Conservation (phyloP, 768 basidiomycete genomes). For the Exsudoporus frostii region DNA sequence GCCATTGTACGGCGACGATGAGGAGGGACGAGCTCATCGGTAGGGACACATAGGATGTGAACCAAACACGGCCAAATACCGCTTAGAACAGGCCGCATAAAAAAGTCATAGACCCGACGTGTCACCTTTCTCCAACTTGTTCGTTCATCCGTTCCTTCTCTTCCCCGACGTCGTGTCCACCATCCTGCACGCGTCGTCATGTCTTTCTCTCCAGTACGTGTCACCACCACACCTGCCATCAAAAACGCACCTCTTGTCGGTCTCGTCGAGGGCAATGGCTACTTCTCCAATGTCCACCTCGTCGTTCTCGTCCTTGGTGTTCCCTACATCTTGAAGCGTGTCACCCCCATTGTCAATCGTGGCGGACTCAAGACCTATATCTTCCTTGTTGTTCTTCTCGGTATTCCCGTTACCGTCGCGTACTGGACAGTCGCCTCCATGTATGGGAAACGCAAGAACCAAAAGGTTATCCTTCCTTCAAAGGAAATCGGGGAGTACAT, state of each 20-base stretch:
- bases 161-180: conserved; percentile 5
- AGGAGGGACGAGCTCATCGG: neutral
- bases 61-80: conserved; percentile 21
- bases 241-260: conserved; percentile 82
- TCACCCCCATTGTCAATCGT: conserved; percentile 77
- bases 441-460: conserved; percentile 77
- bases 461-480: conserved; percentile 80
- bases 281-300: conserved; percentile 80
- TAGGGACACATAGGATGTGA: neutral
- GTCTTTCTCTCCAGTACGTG: conserved; percentile 49
- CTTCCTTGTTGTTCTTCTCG: conserved; percentile 72
- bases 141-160: conserved; percentile 19
- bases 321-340: conserved; percentile 80
- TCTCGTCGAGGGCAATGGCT: conserved; percentile 81
- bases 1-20: conserved; percentile 11
- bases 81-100: conserved; percentile 12
- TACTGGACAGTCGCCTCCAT: conserved; percentile 91
- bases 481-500: conserved; percentile 89
- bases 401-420: conserved; percentile 70
- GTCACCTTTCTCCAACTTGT: conserved; percentile 4
- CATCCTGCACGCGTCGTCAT: conserved; percentile 26
- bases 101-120: conserved; percentile 4
- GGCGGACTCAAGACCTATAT: conserved; percentile 85
- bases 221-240: conserved; percentile 72
- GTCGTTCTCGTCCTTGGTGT: conserved; percentile 72